A percentile compares a stretch with the other conserved stretches of the same genome.
These are phyloP conservation scores for Stachybotrys chartarum DNA, from an alignment of 2,329 filamentous ascomycete species.

Conservation along the genomic window DNA sequence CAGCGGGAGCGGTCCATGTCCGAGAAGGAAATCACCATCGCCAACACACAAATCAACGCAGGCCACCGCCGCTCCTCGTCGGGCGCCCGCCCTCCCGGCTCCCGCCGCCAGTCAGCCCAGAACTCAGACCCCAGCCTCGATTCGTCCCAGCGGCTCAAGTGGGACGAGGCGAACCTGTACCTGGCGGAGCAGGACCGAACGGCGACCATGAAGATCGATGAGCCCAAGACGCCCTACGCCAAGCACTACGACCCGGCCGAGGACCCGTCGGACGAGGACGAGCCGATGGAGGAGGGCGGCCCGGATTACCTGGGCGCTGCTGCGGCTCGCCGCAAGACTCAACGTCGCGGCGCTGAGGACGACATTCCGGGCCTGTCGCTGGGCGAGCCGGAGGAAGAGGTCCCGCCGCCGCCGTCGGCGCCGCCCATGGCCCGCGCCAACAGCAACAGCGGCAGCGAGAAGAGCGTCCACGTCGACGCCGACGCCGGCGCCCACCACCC, in stretches of 20 bases:
- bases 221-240: conserved; percentile 96
- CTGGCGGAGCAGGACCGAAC: conserved; percentile 93
- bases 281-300: conserved; percentile 30
- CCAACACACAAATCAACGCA: conserved; percentile 92
- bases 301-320: conserved; percentile 18
- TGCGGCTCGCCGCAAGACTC: conserved; percentile 20
- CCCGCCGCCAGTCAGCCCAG: conserved; percentile 64
- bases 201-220: conserved; percentile 97
- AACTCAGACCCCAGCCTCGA: conserved; percentile 37
- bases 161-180: conserved; percentile 98
- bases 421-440: conserved; percentile 18
- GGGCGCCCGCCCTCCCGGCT: conserved; percentile 52
- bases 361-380: conserved; percentile 90
- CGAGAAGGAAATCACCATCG: conserved; percentile 83
- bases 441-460: conserved; percentile 34
- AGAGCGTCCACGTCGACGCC: conserved; percentile 72
- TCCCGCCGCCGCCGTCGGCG: conserved; percentile 29
- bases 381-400: conserved; percentile 79
- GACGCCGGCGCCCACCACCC: conserved; percentile 50
- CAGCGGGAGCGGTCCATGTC: conserved; percentile 37
- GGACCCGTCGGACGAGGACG: conserved; percentile 74
- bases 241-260: conserved; percentile 85
- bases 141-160: conserved; percentile 73
- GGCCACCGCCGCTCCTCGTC: conserved; percentile 79
- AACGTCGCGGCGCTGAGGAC: conserved; percentile 43